phyloP scores from a whole-genome alignment of 176 grass and related monocot species.

The Oropetium thomaeum region DNA sequence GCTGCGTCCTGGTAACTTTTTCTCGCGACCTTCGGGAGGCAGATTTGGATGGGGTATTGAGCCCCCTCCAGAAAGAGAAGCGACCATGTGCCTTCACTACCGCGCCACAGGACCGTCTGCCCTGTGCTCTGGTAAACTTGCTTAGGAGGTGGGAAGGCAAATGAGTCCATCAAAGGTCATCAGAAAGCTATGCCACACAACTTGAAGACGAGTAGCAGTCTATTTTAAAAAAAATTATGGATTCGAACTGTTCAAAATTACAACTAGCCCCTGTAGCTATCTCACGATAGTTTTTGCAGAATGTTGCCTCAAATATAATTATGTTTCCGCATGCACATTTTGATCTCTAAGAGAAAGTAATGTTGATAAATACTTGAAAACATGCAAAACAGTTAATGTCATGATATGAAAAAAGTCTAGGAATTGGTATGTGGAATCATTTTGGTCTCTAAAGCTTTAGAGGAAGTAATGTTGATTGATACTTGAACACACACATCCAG shows the following conservation, averaged over 20 bases:
- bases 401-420: not conserved
- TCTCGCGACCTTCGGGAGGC: too few species aligned
- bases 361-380: too few species aligned
- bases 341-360: too few species aligned
- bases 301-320: slow-evolving; percentile 11
- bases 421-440: not conserved
- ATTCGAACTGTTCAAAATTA: not conserved
- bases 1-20: not conserved
- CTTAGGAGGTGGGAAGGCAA: too few species aligned
- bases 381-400: not conserved
- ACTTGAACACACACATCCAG: not conserved
- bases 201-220: not conserved
- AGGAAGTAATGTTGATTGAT: not conserved
- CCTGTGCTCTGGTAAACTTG: too few species aligned
- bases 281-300: not conserved
- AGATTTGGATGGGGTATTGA: too few species aligned
- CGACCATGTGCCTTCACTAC: too few species aligned
- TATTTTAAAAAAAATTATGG: not conserved
- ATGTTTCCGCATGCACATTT: not conserved
- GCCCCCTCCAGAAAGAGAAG: too few species aligned
- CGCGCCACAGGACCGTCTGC: too few species aligned
- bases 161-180: not conserved
- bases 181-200: not conserved
- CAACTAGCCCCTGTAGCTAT: not conserved
- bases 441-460: not conserved